phyloP scores from a whole-genome alignment of 306 rosid species.

The Casuarina glauca region DNA sequence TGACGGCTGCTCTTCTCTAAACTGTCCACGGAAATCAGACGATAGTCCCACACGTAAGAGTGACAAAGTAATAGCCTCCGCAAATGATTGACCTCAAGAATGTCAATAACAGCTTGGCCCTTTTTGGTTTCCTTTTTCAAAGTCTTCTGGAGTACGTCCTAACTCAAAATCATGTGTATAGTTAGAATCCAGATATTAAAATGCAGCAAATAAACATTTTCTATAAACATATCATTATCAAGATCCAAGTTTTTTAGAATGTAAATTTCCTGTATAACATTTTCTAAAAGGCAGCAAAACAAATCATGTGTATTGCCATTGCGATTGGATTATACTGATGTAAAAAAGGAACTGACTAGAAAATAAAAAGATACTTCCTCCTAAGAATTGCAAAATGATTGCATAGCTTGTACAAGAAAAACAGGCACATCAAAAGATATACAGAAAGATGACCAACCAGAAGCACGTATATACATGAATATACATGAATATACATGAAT shows the following conservation, averaged over 20 bases:
- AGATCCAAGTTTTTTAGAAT: not conserved
- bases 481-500: too few species aligned
- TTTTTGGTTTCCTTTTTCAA: slow-evolving; percentile 51
- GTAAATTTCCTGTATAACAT: not conserved
- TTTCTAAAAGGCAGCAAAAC: not conserved
- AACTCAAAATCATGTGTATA: slow-evolving; percentile 23
- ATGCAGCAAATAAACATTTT: slow-evolving; percentile 16
- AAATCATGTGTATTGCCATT: not conserved
- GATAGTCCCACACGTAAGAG: slow-evolving; percentile 85
- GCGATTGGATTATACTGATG: not conserved
- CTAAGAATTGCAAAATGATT: slow-evolving; percentile 7
- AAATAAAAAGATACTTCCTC: not conserved
- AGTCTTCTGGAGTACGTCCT: slow-evolving; percentile 68
- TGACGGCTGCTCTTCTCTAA: slow-evolving; percentile 35
- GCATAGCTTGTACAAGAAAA: not conserved
- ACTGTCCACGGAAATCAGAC: slow-evolving; percentile 54
- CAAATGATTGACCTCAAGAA: slow-evolving; percentile 79
- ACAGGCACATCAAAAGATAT: not conserved
- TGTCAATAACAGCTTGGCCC: slow-evolving; percentile 68
- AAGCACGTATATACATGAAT: too few species aligned
- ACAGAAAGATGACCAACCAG: not conserved
- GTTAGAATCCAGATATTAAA: slow-evolving; percentile 25
- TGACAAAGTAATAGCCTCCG: slow-evolving; percentile 82
- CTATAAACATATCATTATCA: slow-evolving; percentile 20
- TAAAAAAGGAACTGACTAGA: not conserved